Evolutionary conservation across 2,329 filamentous ascomycete genomes (phyloP).

Genomic region (Microthyrium microscopicum): DNA sequence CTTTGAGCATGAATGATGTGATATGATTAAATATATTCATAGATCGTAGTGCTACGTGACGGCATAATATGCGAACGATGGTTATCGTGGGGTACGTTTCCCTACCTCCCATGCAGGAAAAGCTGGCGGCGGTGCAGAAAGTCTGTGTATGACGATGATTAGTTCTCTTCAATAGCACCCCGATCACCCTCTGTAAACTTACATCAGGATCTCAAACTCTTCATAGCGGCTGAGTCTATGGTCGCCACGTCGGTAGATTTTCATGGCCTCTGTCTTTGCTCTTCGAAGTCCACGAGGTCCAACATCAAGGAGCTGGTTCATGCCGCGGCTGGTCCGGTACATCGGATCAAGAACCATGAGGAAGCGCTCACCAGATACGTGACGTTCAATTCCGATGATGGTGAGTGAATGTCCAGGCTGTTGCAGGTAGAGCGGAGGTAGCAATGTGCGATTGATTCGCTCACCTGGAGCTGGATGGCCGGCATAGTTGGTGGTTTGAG

Average conservation of each 20-base stretch:
- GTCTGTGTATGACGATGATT: too few species aligned
- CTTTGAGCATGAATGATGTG: too few species aligned
- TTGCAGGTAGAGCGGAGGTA: conserved; percentile 83
- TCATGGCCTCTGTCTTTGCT: conserved; percentile 38
- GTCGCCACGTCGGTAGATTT: conserved; percentile 51
- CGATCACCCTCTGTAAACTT: conserved; percentile 16
- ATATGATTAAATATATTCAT: too few species aligned
- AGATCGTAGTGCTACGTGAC: too few species aligned
- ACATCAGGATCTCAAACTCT: conserved; percentile 69
- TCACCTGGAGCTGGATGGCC: conserved; percentile 26
- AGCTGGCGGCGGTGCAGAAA: too few species aligned
- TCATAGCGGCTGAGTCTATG: conserved; percentile 52
- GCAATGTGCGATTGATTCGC: conserved; percentile 51
- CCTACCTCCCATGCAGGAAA: too few species aligned
- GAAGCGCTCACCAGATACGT: conserved; percentile 44
- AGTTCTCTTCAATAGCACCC: not conserved
- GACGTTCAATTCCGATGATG: conserved; percentile 68
- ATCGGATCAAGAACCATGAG: conserved; percentile 81
- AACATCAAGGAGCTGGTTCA: conserved; percentile 41
- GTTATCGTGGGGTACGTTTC: too few species aligned
- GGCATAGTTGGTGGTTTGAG: not conserved
- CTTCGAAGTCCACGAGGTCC: conserved; percentile 23
- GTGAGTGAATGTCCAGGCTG: conserved; percentile 83
- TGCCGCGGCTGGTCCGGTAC: conserved; percentile 49
- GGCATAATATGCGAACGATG: too few species aligned